These are phyloP conservation scores for Xylaria bambusicola DNA, from an alignment of 495 filamentous ascomycete genomes.

Conservation along the genomic window DNA sequence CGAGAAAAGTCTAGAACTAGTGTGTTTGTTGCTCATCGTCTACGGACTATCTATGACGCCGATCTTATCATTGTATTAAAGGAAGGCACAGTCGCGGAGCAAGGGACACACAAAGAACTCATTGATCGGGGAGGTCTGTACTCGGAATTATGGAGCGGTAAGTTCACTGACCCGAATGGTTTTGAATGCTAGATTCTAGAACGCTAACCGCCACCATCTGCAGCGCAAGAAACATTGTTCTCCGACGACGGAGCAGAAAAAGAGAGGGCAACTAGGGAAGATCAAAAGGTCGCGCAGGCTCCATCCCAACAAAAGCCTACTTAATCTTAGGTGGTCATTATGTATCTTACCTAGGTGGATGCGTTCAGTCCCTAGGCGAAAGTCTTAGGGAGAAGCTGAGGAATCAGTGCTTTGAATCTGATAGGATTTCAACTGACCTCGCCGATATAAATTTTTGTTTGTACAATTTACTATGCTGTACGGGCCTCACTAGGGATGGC, in stretches of 20 bases:
- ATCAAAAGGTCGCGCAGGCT: constrained; percentile 2
- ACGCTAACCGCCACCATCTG: constrained; percentile 25
- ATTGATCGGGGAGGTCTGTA: constrained; percentile 82
- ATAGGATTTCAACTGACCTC: too few species aligned
- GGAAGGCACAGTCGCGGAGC: constrained; percentile 80
- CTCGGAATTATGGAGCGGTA: constrained; percentile 86
- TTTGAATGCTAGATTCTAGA: neutral
- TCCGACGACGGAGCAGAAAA: constrained; percentile 36
- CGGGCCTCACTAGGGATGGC: too few species aligned
- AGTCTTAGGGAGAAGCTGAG: too few species aligned
- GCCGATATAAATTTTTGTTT: too few species aligned
- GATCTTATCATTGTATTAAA: constrained; percentile 91
- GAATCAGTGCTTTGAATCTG: too few species aligned
- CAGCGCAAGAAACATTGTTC: constrained; percentile 50
- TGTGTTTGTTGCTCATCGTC: constrained; percentile 88
- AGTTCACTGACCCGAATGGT: constrained; percentile 31
- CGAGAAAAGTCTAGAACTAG: constrained; percentile 87
- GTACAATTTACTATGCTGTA: too few species aligned
- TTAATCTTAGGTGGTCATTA: neutral
- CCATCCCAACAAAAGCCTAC: neutral
- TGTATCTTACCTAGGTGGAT: too few species aligned
- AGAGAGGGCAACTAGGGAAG: constrained; percentile 18
- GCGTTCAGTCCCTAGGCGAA: too few species aligned
- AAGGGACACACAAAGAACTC: constrained; percentile 81
- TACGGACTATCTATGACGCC: constrained; percentile 92